phyloP scores from a whole-genome alignment of 2,329 filamentous ascomycete species.

The Talaromyces sp. region DNA sequence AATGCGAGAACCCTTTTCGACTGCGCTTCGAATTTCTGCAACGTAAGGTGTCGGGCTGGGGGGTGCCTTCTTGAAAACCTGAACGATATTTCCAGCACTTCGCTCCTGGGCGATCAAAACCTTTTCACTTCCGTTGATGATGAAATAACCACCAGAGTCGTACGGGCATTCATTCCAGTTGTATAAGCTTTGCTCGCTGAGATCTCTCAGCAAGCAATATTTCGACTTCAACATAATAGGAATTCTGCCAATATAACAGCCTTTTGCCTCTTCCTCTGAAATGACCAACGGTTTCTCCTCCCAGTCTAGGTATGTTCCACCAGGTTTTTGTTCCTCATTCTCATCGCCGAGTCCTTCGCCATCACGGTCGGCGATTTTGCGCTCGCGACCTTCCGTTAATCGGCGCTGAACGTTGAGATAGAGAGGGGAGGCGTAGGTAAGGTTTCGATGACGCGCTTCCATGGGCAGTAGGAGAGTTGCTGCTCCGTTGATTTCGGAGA shows the following conservation, averaged over 20 bases:
- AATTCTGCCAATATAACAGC: slow-evolving; percentile 77
- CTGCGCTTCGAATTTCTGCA: slow-evolving; percentile 90
- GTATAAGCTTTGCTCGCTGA: slow-evolving; percentile 81
- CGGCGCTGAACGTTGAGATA: slow-evolving; percentile 85
- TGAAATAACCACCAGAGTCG: slow-evolving; percentile 96
- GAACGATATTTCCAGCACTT: slow-evolving; percentile 95
- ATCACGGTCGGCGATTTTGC: slow-evolving; percentile 64
- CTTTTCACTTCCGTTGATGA: slow-evolving; percentile 99
- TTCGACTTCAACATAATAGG: slow-evolving; percentile 98
- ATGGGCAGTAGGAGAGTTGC: slow-evolving; percentile 84
- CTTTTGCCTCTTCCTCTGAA: slow-evolving; percentile 62
- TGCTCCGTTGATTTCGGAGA: slow-evolving; percentile 87
- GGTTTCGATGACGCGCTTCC: slow-evolving; percentile 89
- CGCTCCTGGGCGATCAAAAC: slow-evolving; percentile 96
- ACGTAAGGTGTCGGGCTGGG: slow-evolving; percentile 90
- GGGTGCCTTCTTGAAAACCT: slow-evolving; percentile 95
- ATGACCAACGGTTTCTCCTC: slow-evolving; percentile 48
- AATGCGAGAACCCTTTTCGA: slow-evolving; percentile 91
- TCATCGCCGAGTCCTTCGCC: slow-evolving; percentile 50
- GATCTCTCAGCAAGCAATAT: slow-evolving; percentile 81
- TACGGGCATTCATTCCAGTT: slow-evolving; percentile 95
- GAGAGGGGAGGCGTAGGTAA: slow-evolving; percentile 89
- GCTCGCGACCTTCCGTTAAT: slow-evolving; percentile 76
- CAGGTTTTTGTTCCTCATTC: slow-evolving; percentile 45
- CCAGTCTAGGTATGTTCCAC: slow-evolving; percentile 43